Evolutionary conservation across 805 yeast species (phyloP).

Genomic region (Maudiozyma bulderi): DNA sequence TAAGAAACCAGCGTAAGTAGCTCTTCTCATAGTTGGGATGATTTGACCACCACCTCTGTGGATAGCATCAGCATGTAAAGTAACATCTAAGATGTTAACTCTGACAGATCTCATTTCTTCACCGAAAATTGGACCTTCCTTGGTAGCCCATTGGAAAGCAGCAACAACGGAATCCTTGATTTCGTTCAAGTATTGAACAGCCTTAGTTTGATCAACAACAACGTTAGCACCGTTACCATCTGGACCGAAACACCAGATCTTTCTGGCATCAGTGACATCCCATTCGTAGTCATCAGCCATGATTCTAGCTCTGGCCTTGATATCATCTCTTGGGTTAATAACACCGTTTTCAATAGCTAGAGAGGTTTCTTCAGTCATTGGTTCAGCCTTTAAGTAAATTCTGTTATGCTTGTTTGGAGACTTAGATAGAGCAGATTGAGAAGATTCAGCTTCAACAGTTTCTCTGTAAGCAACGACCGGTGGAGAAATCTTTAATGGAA

Average conservation of each 20-base stretch:
- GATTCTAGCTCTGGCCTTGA: slow-evolving; percentile 97
- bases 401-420: slow-evolving; percentile 99
- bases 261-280: slow-evolving; percentile 99
- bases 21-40: slow-evolving; percentile 99
- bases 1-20: slow-evolving; percentile 94
- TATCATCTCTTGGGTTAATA: slow-evolving; percentile 91
- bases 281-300: slow-evolving; percentile 98
- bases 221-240: slow-evolving; percentile 98
- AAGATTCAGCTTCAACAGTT: slow-evolving; percentile 88
- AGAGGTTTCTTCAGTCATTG: slow-evolving; percentile 87
- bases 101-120: slow-evolving; percentile 94
- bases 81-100: slow-evolving; percentile 97
- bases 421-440: slow-evolving; percentile 94
- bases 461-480: slow-evolving; percentile 99
- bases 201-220: slow-evolving; percentile 99
- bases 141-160: slow-evolving; percentile 99
- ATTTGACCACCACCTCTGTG: slow-evolving; percentile 99
- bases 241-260: slow-evolving; percentile 99
- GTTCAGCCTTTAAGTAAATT: slow-evolving; percentile 95
- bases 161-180: slow-evolving; percentile 99
- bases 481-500: slow-evolving; percentile 94
- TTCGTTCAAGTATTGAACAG: slow-evolving; percentile 97
- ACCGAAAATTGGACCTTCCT: slow-evolving; percentile 98
- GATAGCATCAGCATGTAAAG: slow-evolving; percentile 99
- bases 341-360: slow-evolving; percentile 88